phyloP scores from a whole-genome alignment of 805 yeast species.

The Kodamaea hsintzibuensis region DNA sequence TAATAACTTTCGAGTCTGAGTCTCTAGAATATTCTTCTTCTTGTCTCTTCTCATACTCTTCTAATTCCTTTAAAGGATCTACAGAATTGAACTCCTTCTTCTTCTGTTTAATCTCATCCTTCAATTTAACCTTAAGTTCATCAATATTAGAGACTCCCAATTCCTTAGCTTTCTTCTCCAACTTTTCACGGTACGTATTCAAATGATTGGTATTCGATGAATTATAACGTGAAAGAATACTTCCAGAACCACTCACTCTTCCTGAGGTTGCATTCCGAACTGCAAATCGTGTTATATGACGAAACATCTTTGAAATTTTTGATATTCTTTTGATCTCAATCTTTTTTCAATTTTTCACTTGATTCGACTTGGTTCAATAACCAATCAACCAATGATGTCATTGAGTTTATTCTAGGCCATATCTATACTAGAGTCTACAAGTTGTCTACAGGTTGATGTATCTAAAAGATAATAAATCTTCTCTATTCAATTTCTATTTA shows the following conservation, averaged over 20 bases:
- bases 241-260: background rate
- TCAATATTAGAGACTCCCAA: conserved; percentile 46
- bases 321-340: too few species aligned
- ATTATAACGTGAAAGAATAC: conserved; percentile 1
- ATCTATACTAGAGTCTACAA: too few species aligned
- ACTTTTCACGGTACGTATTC: conserved; percentile 29
- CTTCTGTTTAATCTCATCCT: conserved; percentile 57
- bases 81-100: conserved; percentile 58
- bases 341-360: background rate
- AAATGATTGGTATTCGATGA: conserved; percentile 6
- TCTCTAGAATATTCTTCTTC: conserved; percentile 27
- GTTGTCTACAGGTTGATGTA: too few species aligned
- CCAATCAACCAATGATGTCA: background rate
- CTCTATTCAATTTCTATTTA: background rate
- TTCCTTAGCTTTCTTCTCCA: conserved; percentile 35
- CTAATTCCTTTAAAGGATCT: conserved; percentile 72
- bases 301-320: conserved; percentile 1
- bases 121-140: conserved; percentile 61
- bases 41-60: conserved; percentile 49
- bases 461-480: too few species aligned
- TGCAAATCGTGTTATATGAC: background rate
- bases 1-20: conserved; percentile 26
- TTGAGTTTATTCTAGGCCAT: too few species aligned
- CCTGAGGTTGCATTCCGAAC: conserved; percentile 5
- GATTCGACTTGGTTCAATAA: background rate